Base-by-base conservation (phyloP, 2,329 filamentous ascomycete genomes). In the Aspergillus spinulosporus region DNA sequence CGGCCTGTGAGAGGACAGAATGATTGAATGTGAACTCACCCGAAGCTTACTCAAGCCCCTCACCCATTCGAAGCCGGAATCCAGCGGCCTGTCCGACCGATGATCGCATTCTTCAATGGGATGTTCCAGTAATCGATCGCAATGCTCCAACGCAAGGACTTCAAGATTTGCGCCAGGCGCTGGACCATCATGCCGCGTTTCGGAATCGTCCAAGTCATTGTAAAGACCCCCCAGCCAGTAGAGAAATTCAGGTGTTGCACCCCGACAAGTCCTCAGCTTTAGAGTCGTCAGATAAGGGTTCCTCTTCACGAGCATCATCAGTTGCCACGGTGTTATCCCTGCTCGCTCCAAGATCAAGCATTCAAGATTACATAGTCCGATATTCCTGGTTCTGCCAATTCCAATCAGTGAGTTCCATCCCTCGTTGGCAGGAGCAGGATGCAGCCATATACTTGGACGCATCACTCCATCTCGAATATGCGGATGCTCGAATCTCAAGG, bases 241-340 rank as follows among this genome's bases (percentile, higher is more conserved):
- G 43, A 74, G 57, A 53, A 74, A 73, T 14, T 69, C 68, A 0
- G 61, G 64, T 28, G 71, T 67, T 0, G 65, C 71, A 5, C 70
- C 72, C 4, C 64, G 61, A 34, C 72, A 72, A 32, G 68, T 72
- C 36, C 64, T 65, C 31, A 74, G 51, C 44, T 66, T 67, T 51
- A 74, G 48, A 3, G 66, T 62, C 6, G 39, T 65, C 26, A 74
- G 52, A 2, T 56, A 57, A 2, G 65, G 64, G 31, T 73, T 74
- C 6, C 54, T 62, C 54, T 64, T 62, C 29, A 74, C 66, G 48
- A 73, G 64, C 57, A 64, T 69, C 50, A 60, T 64, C 31, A 74
- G 52, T 56, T 74, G 72, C 60, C 66, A 67, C 5, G 67, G 62
- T 3, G 68, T 73, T 54, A 73, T 71, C 3, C 71, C 71, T 1